phyloP scores from a whole-genome alignment of 805 yeast species.

The Saccharomyces mikatae region DNA sequence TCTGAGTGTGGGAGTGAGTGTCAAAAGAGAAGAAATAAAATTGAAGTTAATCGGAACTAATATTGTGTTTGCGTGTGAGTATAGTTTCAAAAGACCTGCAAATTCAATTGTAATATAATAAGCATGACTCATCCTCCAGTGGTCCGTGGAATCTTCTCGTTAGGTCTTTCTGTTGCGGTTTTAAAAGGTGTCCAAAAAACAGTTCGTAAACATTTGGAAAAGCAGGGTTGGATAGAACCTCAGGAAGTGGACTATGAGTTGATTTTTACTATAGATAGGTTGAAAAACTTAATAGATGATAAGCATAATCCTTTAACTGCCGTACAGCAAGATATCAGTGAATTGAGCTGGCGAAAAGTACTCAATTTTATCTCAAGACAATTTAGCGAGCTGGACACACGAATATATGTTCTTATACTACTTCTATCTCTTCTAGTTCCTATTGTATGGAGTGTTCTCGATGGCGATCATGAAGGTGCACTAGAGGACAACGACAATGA shows the following conservation, averaged over 20 bases:
- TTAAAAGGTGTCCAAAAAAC: conserved; percentile 9
- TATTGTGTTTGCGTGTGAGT: background rate
- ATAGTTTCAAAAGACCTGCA: background rate
- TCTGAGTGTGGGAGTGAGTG: background rate
- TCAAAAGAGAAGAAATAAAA: background rate
- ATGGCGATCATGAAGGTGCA: background rate
- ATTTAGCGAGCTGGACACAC: conserved; percentile 5
- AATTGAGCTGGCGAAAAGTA: conserved; percentile 6
- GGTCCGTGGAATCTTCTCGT: conserved; percentile 8
- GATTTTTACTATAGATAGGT: background rate
- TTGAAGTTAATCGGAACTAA: too few species aligned
- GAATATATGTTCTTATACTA: conserved; percentile 5
- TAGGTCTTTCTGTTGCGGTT: conserved; percentile 13
- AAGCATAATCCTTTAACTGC: background rate
- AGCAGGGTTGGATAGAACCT: background rate
- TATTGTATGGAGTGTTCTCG: background rate
- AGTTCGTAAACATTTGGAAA: conserved; percentile 3
- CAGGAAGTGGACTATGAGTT: background rate
- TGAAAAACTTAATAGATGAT: background rate
- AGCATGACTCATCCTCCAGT: conserved; percentile 16
- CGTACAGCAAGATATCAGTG: background rate
- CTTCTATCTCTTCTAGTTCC: conserved; percentile 6
- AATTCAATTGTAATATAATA: background rate
- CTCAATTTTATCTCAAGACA: conserved; percentile 5
- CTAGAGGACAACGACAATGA: background rate